Evolutionary conservation across 2,329 filamentous ascomycete species (phyloP), one percentile per base, ranked within the genome.

Genomic region (Talaromyces amestolkiae): DNA sequence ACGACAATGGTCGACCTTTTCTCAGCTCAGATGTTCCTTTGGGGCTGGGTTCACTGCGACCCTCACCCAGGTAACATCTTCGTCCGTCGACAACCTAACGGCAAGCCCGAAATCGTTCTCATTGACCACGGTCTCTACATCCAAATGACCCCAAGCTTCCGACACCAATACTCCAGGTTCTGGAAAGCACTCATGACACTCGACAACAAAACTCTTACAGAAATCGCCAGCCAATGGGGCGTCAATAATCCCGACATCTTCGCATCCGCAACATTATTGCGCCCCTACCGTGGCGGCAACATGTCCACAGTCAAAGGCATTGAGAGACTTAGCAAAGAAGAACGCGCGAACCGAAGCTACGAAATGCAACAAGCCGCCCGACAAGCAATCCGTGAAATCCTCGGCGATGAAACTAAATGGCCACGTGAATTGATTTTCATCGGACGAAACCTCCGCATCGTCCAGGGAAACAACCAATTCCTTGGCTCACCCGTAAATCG

Each of bases 91-190:
- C 83, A 92, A 17, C 91, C 93, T 1, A 89, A 85, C 51, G 94
- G 94, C n/a, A 85, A 87, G 51, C 85, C 94, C 0, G 93, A 99
- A 80, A 85, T 99, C 35, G 94, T 98, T 0, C 88, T 99, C 41
- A 97, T 99, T 75, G 95, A 99, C 78, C 95, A 99, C 78, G 95
- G 95, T 0, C 87, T 99, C 6, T 99, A 99, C 80, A 92, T 98
- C 64, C 90, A 91, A 77, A 95, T 98, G 91, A 84, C 87, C 27
- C 89, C 91, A 1, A 82, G 87, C 66, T 97, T 98, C 80, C 87
- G 93, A 11, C 89, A 90, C 73, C 87, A 98, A 76, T 98, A 98
- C 77, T 88, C 89, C 19, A 82, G 87, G 3, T 95, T 99, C 81
- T 99, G 95, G 95, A 96, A 96, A 78, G 89, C 91, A 0, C 86